phyloP scores from a whole-genome alignment of 225 moss, liverwort and hornwort genomes.

The Anthoceros angustus region DNA sequence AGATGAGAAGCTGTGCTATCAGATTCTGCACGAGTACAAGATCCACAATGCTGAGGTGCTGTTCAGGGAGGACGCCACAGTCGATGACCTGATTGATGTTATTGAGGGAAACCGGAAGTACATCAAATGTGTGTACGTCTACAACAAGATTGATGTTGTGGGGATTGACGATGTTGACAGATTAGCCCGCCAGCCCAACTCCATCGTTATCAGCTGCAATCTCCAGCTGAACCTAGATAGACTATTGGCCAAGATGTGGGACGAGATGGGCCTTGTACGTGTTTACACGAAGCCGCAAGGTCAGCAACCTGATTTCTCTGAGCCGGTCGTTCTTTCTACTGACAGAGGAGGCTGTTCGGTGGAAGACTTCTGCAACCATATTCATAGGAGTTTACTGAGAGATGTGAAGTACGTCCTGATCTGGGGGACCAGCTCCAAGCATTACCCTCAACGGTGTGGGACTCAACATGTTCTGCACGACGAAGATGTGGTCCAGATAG shows the following conservation, averaged over 20 bases:
- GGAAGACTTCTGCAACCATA: slow-evolving; percentile 96
- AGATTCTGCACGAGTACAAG: slow-evolving; percentile 98
- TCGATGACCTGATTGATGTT: slow-evolving; percentile 98
- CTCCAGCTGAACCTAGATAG: slow-evolving; percentile 94
- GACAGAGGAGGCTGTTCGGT: slow-evolving; percentile 99
- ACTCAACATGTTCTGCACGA: slow-evolving; percentile 74
- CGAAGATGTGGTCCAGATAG: slow-evolving; percentile 99
- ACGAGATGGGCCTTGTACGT: slow-evolving; percentile 99
- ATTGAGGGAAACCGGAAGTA: slow-evolving; percentile 99
- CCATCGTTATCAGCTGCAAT: slow-evolving; percentile 99
- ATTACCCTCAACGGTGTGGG: slow-evolving; percentile 96
- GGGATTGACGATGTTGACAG: slow-evolving; percentile 98
- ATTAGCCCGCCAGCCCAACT: slow-evolving; percentile 94
- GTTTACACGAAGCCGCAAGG: slow-evolving; percentile 99
- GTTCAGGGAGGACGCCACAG: slow-evolving; percentile 99
- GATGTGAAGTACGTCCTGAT: slow-evolving; percentile 96
- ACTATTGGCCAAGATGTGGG: slow-evolving; percentile 98
- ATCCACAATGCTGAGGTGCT: slow-evolving; percentile 99
- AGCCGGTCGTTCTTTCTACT: slow-evolving; percentile 94
- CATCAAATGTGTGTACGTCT: slow-evolving; percentile 99
- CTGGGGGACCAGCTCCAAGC: slow-evolving; percentile 94
- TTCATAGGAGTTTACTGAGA: slow-evolving; percentile 83
- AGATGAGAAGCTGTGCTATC: slow-evolving; percentile 99
- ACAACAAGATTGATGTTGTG: slow-evolving; percentile 99
- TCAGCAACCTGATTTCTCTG: slow-evolving; percentile 97